Evolutionary conservation across 169 alveolate genomes (phyloP), one percentile per base, ranked within the genome.

Genomic region (Babesia ovis): DNA sequence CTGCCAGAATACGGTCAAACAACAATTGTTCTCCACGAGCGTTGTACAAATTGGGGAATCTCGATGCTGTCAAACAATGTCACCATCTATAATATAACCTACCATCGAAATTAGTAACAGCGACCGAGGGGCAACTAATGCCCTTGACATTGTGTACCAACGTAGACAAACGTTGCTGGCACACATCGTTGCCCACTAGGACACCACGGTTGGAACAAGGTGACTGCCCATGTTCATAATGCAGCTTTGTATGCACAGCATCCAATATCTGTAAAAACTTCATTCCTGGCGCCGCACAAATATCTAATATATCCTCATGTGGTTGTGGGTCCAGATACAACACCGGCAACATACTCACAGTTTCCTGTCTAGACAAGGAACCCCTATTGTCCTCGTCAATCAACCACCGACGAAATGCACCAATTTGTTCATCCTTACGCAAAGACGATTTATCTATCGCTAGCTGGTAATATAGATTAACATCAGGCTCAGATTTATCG

Each of bases 271-370:
- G 87, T 42, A 70, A 20, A 25, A 41, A 71, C 43, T 79, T 70
- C 83, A 79, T 79, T 11, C 83, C 99, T 32, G 99, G 99, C 5
- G 99, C 99, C 25, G 99, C 98, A 79, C 99, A 97, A 90, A 96
- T 89, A 83, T 97, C 99, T 31, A 95, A 85, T 51, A 97, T 92
- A 27, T 81, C 84, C 77, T 92, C 96, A 59, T 89, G 82, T 39
- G 94, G 94, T 68, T 94, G 60, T n/a, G 93, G 91, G 48, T 93
- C 93, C 37, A 97, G 88, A 39, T 93, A 86, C 50, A 95, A 69
- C 25, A 96, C 97, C 29, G 99, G 99, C n/a, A 97, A 74, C 99
- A 97, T 97, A 51, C 97, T 86, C 12, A 97, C 99, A 42, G 94
- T 81, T 83, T 97, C 99, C 84, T 97, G 96, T 50, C 99, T 83